These are phyloP conservation scores for Elsinoe perseae DNA, from an alignment of 2,329 filamentous ascomycete genomes.

Conservation along the genomic window DNA sequence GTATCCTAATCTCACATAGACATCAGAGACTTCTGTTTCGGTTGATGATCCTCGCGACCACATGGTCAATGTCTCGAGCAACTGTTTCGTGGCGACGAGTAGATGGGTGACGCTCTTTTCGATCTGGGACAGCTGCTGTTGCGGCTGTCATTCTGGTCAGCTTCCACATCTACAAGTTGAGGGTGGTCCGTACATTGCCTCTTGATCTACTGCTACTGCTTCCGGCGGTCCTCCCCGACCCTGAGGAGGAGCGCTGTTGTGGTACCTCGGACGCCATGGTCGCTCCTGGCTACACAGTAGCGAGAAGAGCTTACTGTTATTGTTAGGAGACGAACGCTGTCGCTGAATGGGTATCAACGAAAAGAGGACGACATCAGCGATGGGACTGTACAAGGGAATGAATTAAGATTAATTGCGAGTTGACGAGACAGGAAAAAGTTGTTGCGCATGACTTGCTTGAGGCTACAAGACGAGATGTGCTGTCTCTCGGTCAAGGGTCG, in stretches of 20 bases:
- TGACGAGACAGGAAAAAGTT: background rate
- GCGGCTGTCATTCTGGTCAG: slow-evolving; percentile 42
- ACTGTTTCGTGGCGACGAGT: slow-evolving; percentile 92
- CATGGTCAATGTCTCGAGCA: slow-evolving; percentile 92
- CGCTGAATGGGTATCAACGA: slow-evolving; percentile 10
- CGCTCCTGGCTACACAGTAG: background rate
- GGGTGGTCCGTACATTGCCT: slow-evolving; percentile 18
- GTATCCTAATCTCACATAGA: slow-evolving; percentile 94
- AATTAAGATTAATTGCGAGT: slow-evolving; percentile 4
- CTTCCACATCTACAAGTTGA: too few relatives aligned
- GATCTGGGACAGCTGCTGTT: slow-evolving; percentile 83
- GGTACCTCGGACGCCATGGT: slow-evolving; percentile 46
- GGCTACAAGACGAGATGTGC: background rate
- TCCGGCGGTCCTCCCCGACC: slow-evolving; percentile 53
- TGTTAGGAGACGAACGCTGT: background rate
- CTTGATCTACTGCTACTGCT: slow-evolving; percentile 35
- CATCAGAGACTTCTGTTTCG: slow-evolving; percentile 92
- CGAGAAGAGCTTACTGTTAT: background rate
- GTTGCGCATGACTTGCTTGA: slow-evolving; percentile 8
- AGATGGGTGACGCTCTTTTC: slow-evolving; percentile 98
- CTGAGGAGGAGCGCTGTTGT: slow-evolving; percentile 42
- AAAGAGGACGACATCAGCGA: slow-evolving; percentile 5
- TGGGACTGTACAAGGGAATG: background rate
- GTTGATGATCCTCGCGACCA: slow-evolving; percentile 92
- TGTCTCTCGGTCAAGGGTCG: too few relatives aligned